These are phyloP conservation scores for Tremella fuciformis DNA, from an alignment of 768 basidiomycete genomes.

Conservation along the genomic window DNA sequence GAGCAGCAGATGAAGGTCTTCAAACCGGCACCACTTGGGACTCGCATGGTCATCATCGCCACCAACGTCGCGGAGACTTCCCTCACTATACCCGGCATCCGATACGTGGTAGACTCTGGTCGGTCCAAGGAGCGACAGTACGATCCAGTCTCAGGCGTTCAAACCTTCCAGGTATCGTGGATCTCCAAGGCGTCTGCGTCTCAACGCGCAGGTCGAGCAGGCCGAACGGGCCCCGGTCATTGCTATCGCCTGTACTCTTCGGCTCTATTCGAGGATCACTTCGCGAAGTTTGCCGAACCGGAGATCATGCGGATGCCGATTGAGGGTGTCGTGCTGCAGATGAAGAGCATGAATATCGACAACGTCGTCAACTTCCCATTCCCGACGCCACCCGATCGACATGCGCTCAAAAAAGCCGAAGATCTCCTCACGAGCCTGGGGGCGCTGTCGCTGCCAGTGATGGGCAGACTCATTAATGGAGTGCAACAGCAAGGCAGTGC, in stretches of 20 bases:
- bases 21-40: conserved; percentile 70
- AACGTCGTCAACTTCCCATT: conserved; percentile 96
- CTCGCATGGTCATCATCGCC: conserved; percentile 85
- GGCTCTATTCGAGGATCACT: conserved; percentile 88
- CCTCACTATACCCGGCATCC: conserved; percentile 91
- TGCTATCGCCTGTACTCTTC: conserved; percentile 97
- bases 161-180: conserved; percentile 90
- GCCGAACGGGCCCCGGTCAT: conserved; percentile 95
- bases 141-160: conserved; percentile 75
- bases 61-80: conserved; percentile 98
- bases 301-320: conserved; percentile 95
- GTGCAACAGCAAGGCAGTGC: conserved; percentile 41
- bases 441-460: conserved; percentile 61
- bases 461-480: conserved; percentile 42
- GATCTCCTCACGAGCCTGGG: conserved; percentile 74
- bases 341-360: conserved; percentile 99
- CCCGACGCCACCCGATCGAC: conserved; percentile 87
- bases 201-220: conserved; percentile 92
- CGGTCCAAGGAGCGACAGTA: conserved; percentile 93
- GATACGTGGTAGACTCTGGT: conserved; percentile 96
- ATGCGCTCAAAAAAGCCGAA: conserved; percentile 74
- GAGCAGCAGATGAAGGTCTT: conserved; percentile 97
- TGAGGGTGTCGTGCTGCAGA: conserved; percentile 92
- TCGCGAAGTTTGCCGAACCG: conserved; percentile 78
- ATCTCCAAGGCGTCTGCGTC: conserved; percentile 91